These are phyloP conservation scores for Ascochyta lentis DNA, from an alignment of 2,329 filamentous ascomycete species.

Conservation along the genomic window DNA sequence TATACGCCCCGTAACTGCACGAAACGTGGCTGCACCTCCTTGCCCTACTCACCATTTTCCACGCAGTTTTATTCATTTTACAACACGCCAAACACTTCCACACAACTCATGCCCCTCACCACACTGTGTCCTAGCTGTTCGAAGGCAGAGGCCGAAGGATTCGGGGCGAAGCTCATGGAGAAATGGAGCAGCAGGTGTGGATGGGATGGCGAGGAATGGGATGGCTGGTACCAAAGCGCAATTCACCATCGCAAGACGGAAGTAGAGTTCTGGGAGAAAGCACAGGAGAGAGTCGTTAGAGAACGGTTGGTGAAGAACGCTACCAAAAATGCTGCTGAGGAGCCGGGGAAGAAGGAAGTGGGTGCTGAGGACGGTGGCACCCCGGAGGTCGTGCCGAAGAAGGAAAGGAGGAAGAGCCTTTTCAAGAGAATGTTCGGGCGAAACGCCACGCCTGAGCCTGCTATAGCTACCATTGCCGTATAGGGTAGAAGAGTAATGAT, in stretches of 20 bases:
- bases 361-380: background rate
- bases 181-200: constrained; percentile 32
- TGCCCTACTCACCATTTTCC: constrained; percentile 35
- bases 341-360: constrained; percentile 6
- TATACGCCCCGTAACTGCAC: constrained; percentile 39
- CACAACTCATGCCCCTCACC: constrained; percentile 24
- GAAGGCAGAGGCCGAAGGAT: constrained; percentile 30
- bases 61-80: constrained; percentile 36
- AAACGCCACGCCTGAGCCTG: background rate
- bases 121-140: constrained; percentile 40
- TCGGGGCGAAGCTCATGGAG: constrained; percentile 26
- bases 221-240: constrained; percentile 31
- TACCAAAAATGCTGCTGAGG: constrained; percentile 5
- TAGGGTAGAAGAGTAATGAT: background rate
- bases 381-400: constrained; percentile 4
- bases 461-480: background rate
- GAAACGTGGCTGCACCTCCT: constrained; percentile 20
- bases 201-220: constrained; percentile 35
- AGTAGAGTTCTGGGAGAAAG: constrained; percentile 36
- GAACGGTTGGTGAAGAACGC: constrained; percentile 21
- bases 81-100: constrained; percentile 19
- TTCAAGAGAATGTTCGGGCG: constrained; percentile 29
- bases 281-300: constrained; percentile 37
- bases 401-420: constrained; percentile 20
- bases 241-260: constrained; percentile 30